Evolutionary conservation across 352 stramenopile species (phyloP), one percentile per base, ranked within the genome.

Genomic region (Phytophthora pseudosyringae): DNA sequence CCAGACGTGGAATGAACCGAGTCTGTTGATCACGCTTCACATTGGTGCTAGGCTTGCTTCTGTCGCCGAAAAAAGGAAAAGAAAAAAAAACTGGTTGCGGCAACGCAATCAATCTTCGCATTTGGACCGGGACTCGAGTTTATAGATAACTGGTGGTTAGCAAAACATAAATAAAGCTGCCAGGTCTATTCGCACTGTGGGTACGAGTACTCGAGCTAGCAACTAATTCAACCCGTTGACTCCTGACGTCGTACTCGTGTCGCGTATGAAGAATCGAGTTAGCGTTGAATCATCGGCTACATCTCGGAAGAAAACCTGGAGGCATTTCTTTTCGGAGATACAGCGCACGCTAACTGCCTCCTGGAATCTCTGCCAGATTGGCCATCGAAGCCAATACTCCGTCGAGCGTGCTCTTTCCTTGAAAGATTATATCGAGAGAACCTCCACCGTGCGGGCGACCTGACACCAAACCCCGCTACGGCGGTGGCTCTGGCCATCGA

Each of bases 1-100:
- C 85, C 7, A 53, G 79, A 88, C 13, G 60, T 77, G 29, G 85
- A 91, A 75, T 40, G 69, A 44, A 46, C n/a, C 8, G 12, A 21
- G 26, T 51, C 28, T 13, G 11, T 41, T 16, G 16, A 12, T 21
- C n/a, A 16, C 35, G 10, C 28, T 21, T 21, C 21, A 21, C 21
- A 21, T 21, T 21, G 21, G 21, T 21, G 21, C 21, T 21, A 21
- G 21, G 21, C 21, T 21, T 21, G 21, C 21, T 21, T 21, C 21
- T 21, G 21, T 21, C 1, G 21, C 21, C 21, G 21, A 2, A 21
- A 21, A 1, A 21, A 21, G 21, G 21, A 21, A 21, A 21, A 21
- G 2, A 2, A 21, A 21, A 21, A 2, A 21, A 21, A 21, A 21
- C 21, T 2, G 21, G 21, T 21, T 21, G 21, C 21, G 21, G 21